Percentiles rank a stretch among this genome's conserved stretches.
Evolutionary conservation across 192 early-diverging fungal genomes (phyloP).

Genomic region (Dispira simplex): DNA sequence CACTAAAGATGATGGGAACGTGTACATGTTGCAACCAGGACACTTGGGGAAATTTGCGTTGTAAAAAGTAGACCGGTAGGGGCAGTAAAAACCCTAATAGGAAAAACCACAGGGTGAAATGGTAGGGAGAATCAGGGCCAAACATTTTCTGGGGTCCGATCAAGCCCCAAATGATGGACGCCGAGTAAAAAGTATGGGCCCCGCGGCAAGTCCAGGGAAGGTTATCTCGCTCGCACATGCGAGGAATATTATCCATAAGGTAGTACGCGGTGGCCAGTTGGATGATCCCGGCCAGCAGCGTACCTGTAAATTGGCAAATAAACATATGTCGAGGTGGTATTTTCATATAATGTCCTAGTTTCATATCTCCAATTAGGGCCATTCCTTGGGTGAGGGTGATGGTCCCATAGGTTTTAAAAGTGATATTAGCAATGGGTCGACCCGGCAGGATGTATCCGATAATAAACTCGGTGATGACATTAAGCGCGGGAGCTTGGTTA

Average conservation of each 20-base stretch:
- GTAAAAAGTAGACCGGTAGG: conserved; percentile 46
- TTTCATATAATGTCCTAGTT: conserved; percentile 71
- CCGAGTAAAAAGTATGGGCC: conserved; percentile 45
- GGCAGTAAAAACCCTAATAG: conserved; percentile 55
- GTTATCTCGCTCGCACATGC: conserved; percentile 37
- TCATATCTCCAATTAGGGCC: conserved; percentile 44
- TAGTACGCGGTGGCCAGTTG: conserved; percentile 53
- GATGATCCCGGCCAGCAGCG: conserved; percentile 53
- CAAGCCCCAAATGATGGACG: conserved; percentile 66
- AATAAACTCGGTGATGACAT: conserved; percentile 76
- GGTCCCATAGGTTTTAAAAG: conserved; percentile 76
- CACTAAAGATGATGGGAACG: conserved; percentile 50
- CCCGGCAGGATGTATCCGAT: conserved; percentile 70
- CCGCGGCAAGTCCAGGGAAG: conserved; percentile 48
- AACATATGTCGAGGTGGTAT: conserved; percentile 69
- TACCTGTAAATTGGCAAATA: conserved; percentile 54
- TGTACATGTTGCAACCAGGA: conserved; percentile 52
- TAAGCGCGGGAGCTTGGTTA: conserved; percentile 60
- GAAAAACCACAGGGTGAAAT: conserved; percentile 27
- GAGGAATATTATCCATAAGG: conserved; percentile 36
- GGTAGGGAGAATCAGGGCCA: conserved; percentile 40
- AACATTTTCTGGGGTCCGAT: conserved; percentile 57
- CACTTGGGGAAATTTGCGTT: conserved; percentile 37
- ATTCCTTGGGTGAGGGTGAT: conserved; percentile 65
- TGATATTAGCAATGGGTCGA: conserved; percentile 62